Conservation (phyloP, 352 stramenopile species). For the Pythium angustatum region DNA sequence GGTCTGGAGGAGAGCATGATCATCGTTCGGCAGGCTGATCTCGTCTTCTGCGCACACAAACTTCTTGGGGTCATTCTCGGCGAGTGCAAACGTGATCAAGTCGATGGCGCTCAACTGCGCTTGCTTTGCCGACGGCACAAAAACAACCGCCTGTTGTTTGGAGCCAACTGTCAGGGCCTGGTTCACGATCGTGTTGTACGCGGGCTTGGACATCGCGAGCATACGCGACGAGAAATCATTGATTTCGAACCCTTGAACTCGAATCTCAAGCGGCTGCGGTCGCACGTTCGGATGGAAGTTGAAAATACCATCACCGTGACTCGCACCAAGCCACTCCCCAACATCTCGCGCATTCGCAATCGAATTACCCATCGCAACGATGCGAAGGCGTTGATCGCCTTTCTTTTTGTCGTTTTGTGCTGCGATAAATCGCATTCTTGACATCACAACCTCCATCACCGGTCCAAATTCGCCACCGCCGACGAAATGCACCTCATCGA, state of each 20-base stretch:
- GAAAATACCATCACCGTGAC: constrained; percentile 86
- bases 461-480: constrained; percentile 86
- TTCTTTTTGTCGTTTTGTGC: constrained; percentile 84
- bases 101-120: constrained; percentile 98
- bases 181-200: constrained; percentile 94
- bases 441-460: constrained; percentile 98
- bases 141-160: constrained; percentile 94
- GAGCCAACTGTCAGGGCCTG: constrained; percentile 46
- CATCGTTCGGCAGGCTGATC: constrained; percentile 64
- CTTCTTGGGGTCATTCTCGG: constrained; percentile 74
- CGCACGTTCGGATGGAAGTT: constrained; percentile 96
- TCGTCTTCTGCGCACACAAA: constrained; percentile 50
- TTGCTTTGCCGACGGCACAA: constrained; percentile 98
- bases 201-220: constrained; percentile 98
- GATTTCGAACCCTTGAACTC: constrained; percentile 98
- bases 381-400: constrained; percentile 69
- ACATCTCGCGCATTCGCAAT: constrained; percentile 98
- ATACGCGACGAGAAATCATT: constrained; percentile 96
- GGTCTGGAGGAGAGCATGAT: constrained; percentile 94
- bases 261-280: constrained; percentile 96
- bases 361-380: constrained; percentile 95
- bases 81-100: constrained; percentile 96
- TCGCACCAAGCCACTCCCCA: constrained; percentile 97
- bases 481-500: constrained; percentile 98
- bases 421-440: constrained; percentile 97